Conservation (phyloP, 2,329 filamentous ascomycete genomes). For the Fusarium sp. region DNA sequence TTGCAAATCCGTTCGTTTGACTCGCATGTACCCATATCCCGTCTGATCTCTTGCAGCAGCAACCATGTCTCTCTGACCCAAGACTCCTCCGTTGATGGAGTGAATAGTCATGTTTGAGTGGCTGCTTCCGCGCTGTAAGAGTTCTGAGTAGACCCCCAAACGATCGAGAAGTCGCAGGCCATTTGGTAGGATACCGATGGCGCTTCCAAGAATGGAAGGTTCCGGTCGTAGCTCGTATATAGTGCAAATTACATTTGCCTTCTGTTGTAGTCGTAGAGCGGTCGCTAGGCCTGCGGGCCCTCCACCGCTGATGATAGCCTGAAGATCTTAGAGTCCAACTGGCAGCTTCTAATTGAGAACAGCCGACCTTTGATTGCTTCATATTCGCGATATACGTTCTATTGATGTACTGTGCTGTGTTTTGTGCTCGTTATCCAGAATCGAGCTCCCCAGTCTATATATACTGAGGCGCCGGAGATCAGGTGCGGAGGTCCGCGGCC, state of each 20-base stretch:
- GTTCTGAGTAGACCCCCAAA: constrained; percentile 1
- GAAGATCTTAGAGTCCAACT: neutral
- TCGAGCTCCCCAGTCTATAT: neutral
- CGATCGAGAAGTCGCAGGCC: constrained; percentile 4
- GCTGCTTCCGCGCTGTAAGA: neutral
- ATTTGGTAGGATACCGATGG: constrained; percentile 2
- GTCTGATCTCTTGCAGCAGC: neutral
- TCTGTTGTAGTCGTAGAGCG: neutral
- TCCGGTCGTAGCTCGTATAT: neutral
- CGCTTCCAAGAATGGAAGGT: neutral
- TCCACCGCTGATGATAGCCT: constrained; percentile 7
- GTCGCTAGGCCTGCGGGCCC: neutral
- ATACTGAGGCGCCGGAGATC: neutral
- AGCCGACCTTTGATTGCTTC: neutral
- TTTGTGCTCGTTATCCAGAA: neutral
- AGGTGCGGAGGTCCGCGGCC: neutral
- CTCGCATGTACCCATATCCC: constrained; percentile 4
- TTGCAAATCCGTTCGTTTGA: neutral
- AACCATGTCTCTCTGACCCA: neutral
- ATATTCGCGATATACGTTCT: accelerated
- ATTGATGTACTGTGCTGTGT: neutral
- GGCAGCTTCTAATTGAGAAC: accelerated
- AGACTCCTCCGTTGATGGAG: neutral
- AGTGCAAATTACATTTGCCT: neutral
- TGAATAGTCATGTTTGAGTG: neutral